These are phyloP conservation scores for Fusarium humuli DNA, from an alignment of 2,329 filamentous ascomycete species.

Conservation along the genomic window DNA sequence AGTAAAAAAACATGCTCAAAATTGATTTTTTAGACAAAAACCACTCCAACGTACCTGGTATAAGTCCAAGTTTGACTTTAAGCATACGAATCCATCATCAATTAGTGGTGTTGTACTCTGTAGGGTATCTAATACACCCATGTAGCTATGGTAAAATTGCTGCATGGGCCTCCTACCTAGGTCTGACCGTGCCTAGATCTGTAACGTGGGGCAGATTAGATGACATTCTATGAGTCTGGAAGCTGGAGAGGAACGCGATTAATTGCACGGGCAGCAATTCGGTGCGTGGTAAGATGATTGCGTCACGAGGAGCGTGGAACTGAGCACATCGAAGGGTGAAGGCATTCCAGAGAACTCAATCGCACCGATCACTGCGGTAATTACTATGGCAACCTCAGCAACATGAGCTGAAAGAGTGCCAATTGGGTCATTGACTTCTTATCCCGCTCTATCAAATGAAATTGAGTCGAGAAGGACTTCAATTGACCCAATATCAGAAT, in stretches of 20 bases:
- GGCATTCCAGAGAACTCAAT: neutral
- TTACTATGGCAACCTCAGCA: neutral
- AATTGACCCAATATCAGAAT: neutral
- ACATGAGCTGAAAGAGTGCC: no score
- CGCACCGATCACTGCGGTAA: neutral
- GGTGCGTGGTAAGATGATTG: neutral
- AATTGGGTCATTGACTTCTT: neutral
- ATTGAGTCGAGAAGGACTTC: neutral
- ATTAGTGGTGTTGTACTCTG: neutral
- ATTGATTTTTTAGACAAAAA: rapidly evolving
- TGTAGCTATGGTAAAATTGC: neutral
- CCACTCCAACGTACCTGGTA: rapidly evolving
- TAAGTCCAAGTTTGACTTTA: neutral
- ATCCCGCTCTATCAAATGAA: rapidly evolving
- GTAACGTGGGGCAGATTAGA: constrained; percentile 5
- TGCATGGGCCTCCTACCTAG: neutral
- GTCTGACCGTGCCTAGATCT: constrained; percentile 3
- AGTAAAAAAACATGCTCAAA: neutral
- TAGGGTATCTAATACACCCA: constrained; percentile 13
- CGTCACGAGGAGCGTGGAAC: neutral
- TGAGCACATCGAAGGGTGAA: neutral
- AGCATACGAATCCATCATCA: neutral
- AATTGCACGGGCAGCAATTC: neutral
- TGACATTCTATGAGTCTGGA: neutral
- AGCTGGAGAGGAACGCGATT: constrained; percentile 8